Percentiles rank a stretch among this genome's conserved stretches.
phyloP scores from a whole-genome alignment of 345 rosid species.

The Brassica cretica region DNA sequence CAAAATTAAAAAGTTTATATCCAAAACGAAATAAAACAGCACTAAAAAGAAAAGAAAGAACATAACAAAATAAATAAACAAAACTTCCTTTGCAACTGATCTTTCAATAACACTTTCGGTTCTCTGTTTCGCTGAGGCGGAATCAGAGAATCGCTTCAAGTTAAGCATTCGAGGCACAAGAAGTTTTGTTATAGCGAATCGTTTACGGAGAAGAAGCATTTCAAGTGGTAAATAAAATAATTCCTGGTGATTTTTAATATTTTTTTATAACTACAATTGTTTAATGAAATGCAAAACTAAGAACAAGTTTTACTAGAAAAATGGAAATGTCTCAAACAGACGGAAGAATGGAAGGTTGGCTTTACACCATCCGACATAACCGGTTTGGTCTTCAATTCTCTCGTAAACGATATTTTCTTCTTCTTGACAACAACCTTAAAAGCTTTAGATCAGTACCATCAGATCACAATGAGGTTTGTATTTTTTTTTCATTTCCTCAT shows the following conservation, averaged over 20 bases:
- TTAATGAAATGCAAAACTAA: background rate
- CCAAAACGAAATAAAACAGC: conserved; percentile 1
- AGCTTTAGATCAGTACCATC: conserved; percentile 64
- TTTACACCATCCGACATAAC: conserved; percentile 68
- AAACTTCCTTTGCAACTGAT: background rate
- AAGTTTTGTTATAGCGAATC: conserved; percentile 1
- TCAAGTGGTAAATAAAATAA: conserved; percentile 4
- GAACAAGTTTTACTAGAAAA: conserved; percentile 18
- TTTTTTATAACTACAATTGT: background rate
- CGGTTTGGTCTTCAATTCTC: conserved; percentile 79
- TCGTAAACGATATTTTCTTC: conserved; percentile 76
- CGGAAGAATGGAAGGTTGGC: conserved; percentile 88
- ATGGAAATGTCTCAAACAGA: conserved; percentile 46
- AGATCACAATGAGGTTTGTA: conserved; percentile 54
- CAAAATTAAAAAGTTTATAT: conserved; percentile 5
- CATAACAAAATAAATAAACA: background rate
- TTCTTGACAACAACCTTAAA: conserved; percentile 57
- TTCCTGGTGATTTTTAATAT: background rate
- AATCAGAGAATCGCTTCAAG: conserved; percentile 64
- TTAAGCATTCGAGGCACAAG: background rate
- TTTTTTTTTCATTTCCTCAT: background rate
- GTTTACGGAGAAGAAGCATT: conserved; percentile 18
- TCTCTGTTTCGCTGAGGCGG: conserved; percentile 72
- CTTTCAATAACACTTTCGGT: conserved; percentile 28
- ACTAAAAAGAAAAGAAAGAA: background rate